Evolutionary conservation across 2,329 filamentous ascomycete species (phyloP).

Genomic region (Coniella lustricola): DNA sequence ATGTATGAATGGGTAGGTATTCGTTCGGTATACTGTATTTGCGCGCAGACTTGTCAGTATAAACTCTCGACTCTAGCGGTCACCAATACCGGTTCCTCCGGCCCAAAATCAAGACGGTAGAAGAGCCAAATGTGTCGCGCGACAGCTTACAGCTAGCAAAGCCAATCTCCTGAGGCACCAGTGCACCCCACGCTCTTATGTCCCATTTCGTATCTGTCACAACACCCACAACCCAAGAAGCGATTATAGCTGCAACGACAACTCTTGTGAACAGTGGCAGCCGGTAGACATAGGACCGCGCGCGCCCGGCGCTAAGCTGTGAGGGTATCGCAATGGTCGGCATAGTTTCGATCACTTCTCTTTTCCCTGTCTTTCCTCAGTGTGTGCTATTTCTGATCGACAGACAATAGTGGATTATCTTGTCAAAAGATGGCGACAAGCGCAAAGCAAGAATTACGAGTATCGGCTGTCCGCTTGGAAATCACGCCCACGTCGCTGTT

Average conservation of each 20-base stretch:
- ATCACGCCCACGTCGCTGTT: background rate
- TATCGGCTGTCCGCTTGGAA: too few relatives aligned
- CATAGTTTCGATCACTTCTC: slow-evolving; percentile 14
- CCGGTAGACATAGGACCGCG: slow-evolving; percentile 74
- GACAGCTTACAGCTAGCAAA: slow-evolving; percentile 63
- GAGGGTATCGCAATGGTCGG: slow-evolving; percentile 28
- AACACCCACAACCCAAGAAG: slow-evolving; percentile 45
- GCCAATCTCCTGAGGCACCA: slow-evolving; percentile 70
- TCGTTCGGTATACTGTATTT: slow-evolving; percentile 85
- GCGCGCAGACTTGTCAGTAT: slow-evolving; percentile 10
- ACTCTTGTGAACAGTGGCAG: slow-evolving; percentile 82
- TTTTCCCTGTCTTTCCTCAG: background rate
- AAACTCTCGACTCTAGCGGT: slow-evolving; percentile 1
- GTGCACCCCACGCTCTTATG: slow-evolving; percentile 66
- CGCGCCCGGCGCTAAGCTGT: slow-evolving; percentile 62
- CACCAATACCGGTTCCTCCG: background rate
- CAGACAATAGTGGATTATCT: too few relatives aligned
- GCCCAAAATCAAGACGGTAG: too few relatives aligned
- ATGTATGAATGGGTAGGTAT: slow-evolving; percentile 88
- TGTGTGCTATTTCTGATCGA: background rate
- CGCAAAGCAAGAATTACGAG: background rate
- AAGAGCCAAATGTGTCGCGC: background rate
- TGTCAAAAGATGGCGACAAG: background rate
- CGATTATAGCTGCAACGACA: slow-evolving; percentile 58
- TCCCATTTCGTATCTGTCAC: slow-evolving; percentile 58